phyloP scores from a whole-genome alignment of 441 rosid species.

The Euphorbia schlechtendalii region DNA sequence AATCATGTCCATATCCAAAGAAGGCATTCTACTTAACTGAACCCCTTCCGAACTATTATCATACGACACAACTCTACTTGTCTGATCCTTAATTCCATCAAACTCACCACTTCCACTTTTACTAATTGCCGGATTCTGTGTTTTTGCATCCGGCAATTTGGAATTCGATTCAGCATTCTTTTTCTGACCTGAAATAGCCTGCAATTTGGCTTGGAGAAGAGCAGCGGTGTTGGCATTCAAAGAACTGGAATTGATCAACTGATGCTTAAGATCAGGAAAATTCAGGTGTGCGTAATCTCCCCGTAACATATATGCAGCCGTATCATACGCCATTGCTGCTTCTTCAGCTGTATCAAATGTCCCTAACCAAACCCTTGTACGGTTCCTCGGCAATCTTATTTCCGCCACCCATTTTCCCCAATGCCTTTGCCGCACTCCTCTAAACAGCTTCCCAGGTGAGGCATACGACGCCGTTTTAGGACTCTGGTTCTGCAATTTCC shows the following conservation, averaged over 20 bases:
- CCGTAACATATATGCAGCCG: constrained; percentile 67
- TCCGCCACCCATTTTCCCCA: constrained; percentile 98
- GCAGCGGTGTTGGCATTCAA: constrained; percentile 52
- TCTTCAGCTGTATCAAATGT: constrained; percentile 79
- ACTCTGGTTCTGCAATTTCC: constrained; percentile 34
- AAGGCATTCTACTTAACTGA: constrained; percentile 92
- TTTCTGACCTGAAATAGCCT: constrained; percentile 42
- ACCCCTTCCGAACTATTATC: constrained; percentile 42
- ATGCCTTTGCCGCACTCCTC: constrained; percentile 87
- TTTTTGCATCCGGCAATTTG: neutral
- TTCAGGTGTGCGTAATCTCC: constrained; percentile 79
- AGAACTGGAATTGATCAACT: constrained; percentile 44
- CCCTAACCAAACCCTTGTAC: constrained; percentile 84
- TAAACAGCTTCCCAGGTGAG: constrained; percentile 52
- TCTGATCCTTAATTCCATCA: constrained; percentile 29
- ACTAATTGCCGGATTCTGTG: constrained; percentile 15
- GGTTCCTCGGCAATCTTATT: constrained; percentile 69
- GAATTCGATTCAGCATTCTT: constrained; percentile 7
- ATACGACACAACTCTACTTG: constrained; percentile 19
- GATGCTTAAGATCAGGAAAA: constrained; percentile 59
- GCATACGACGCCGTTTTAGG: constrained; percentile 32
- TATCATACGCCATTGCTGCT: constrained; percentile 77
- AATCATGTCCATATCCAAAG: constrained; percentile 90
- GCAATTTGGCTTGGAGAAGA: constrained; percentile 76
- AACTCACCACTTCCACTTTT: constrained; percentile 21